phyloP scores from a whole-genome alignment of 148 eudicot species.

The Silene latifolia region DNA sequence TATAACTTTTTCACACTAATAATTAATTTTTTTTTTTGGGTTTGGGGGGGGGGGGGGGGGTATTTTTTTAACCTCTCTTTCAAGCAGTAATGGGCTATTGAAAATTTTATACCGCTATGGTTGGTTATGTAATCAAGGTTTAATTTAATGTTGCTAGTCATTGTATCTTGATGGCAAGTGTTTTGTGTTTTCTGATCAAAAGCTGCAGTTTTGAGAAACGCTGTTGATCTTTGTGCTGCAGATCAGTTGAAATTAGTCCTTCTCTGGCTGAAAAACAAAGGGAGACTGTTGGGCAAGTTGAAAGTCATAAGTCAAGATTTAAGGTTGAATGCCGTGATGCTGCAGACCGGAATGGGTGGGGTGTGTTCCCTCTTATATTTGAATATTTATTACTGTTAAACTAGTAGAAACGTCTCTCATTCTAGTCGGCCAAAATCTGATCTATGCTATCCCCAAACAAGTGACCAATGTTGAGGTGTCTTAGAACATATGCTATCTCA shows the following conservation, averaged over 20 bases:
- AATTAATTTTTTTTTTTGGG: too few relatives aligned
- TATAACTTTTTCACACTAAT: too few relatives aligned
- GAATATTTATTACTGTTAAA: neutral
- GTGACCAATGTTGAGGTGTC: neutral
- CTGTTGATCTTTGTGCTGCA: slow-evolving; percentile 38
- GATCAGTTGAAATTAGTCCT: slow-evolving; percentile 92
- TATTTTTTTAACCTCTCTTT: neutral
- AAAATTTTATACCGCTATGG: neutral
- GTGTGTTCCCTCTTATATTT: slow-evolving; percentile 30
- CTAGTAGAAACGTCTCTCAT: neutral
- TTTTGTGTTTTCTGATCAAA: slow-evolving; percentile 1
- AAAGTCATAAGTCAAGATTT: slow-evolving; percentile 73
- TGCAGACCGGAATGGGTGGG: slow-evolving; percentile 86
- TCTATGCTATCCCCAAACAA: neutral
- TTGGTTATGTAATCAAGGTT: neutral
- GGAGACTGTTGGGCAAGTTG: slow-evolving; percentile 84
- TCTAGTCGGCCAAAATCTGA: neutral
- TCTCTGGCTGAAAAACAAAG: slow-evolving; percentile 78
- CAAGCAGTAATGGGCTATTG: neutral
- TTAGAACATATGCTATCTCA: neutral
- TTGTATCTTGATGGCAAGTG: neutral
- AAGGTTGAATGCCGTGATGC: slow-evolving; percentile 92
- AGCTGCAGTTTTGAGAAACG: neutral
- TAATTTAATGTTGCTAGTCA: neutral
- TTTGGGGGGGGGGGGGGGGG: too few relatives aligned